These are phyloP conservation scores for Metschnikowia vanudenii DNA, from an alignment of 805 yeast species.

Conservation along the genomic window DNA sequence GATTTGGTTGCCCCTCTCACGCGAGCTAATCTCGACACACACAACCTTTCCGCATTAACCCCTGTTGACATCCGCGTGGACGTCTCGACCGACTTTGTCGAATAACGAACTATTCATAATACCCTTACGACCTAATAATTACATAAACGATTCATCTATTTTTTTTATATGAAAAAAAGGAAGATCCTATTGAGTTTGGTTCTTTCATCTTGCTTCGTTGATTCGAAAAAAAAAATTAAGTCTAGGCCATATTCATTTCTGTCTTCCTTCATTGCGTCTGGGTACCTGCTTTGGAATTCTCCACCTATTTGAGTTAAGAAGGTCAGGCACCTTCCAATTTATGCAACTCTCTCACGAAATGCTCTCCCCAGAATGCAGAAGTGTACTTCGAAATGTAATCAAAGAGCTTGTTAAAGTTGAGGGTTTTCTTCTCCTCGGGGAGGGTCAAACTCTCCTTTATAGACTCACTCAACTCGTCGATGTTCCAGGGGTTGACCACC, in stretches of 20 bases:
- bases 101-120: constrained; percentile 9
- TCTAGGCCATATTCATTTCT: neutral
- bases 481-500: constrained; percentile 97
- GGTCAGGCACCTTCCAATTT: constrained; percentile 27
- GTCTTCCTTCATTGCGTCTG: neutral
- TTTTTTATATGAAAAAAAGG: too few species aligned
- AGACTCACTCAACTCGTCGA: constrained; percentile 86
- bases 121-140: neutral
- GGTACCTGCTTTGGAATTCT: neutral
- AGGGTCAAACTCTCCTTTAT: constrained; percentile 83
- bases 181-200: too few species aligned
- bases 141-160: neutral
- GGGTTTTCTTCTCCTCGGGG: constrained; percentile 73
- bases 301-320: neutral
- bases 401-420: constrained; percentile 81
- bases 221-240: neutral
- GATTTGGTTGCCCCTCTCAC: constrained; percentile 15
- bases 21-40: constrained; percentile 19
- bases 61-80: constrained; percentile 5
- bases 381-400: constrained; percentile 90
- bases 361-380: constrained; percentile 95
- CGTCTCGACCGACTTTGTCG: constrained; percentile 15
- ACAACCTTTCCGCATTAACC: constrained; percentile 14
- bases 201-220: neutral
- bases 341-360: constrained; percentile 82